Conservation (phyloP, 495 filamentous ascomycete species). For the Lasiosphaeris hirsuta region DNA sequence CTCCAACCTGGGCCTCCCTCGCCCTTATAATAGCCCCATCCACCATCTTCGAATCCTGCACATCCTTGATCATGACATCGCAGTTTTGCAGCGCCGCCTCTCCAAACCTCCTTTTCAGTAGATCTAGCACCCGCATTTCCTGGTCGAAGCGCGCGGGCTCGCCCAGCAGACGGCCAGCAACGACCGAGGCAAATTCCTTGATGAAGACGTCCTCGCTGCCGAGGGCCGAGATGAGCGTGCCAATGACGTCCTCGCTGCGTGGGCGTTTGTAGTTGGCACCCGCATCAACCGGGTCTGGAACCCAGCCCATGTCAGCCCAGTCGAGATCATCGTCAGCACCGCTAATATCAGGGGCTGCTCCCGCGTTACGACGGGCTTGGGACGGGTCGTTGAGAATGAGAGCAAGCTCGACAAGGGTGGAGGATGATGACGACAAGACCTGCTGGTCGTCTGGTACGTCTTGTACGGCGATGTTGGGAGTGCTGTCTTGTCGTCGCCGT, state of each 20-base stretch:
- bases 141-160: constrained; percentile 68
- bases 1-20: constrained; percentile 17
- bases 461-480: not conserved
- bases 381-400: constrained; percentile 64
- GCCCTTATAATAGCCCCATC: constrained; percentile 53
- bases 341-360: constrained; percentile 67
- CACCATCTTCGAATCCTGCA: constrained; percentile 77
- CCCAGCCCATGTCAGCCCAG: constrained; percentile 88
- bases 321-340: constrained; percentile 78
- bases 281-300: constrained; percentile 88
- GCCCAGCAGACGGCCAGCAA: constrained; percentile 76
- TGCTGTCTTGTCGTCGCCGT: constrained; percentile 1
- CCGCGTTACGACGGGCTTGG: constrained; percentile 41
- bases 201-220: constrained; percentile 87
- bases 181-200: constrained; percentile 82
- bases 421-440: not conserved
- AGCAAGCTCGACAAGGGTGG: constrained; percentile 68
- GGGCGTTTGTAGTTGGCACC: constrained; percentile 85
- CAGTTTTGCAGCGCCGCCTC: constrained; percentile 81
- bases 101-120: constrained; percentile 86
- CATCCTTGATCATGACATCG: constrained; percentile 95
- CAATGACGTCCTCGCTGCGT: constrained; percentile 89
- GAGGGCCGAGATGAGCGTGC: constrained; percentile 80
- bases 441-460: not conserved
- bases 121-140: constrained; percentile 72